Evolutionary conservation across 1,139 yeast genomes (phyloP).

Genomic region (Groenewaldozyma auringiensis): DNA sequence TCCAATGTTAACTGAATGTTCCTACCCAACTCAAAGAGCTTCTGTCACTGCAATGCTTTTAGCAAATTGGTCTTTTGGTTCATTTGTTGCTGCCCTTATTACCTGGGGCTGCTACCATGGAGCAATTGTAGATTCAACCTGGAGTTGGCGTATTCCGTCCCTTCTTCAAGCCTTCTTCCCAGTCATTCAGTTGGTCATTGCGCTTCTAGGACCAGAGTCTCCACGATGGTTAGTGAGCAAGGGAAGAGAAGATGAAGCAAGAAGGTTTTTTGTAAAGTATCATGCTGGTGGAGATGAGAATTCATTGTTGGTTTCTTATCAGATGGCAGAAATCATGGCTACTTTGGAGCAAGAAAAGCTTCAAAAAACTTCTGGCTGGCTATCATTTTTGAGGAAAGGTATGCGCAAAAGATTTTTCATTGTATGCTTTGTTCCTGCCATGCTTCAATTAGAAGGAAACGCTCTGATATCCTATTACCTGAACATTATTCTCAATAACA

Average conservation of each 20-base stretch:
- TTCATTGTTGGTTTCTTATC: constrained; percentile 16
- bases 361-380: constrained; percentile 23
- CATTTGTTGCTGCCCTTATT: constrained; percentile 48
- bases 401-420: constrained; percentile 34
- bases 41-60: constrained; percentile 40
- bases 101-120: constrained; percentile 38
- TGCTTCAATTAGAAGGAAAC: constrained; percentile 37
- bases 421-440: constrained; percentile 27
- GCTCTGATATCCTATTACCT: constrained; percentile 43
- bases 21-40: constrained; percentile 39
- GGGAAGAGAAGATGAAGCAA: constrained; percentile 46
- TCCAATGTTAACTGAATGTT: constrained; percentile 33
- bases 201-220: constrained; percentile 43
- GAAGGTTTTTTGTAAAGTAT: constrained; percentile 24
- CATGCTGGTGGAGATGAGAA: constrained; percentile 23
- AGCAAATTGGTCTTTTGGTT: constrained; percentile 47
- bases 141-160: constrained; percentile 42
- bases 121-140: constrained; percentile 21
- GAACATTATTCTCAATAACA: constrained; percentile 29
- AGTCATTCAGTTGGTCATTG: constrained; percentile 24
- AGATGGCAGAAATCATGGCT: constrained; percentile 22
- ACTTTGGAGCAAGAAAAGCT: constrained; percentile 12
- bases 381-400: constrained; percentile 30
- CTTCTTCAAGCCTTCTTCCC: constrained; percentile 37
- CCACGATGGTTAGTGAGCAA: constrained; percentile 65